Base-by-base conservation (phyloP, 352 stramenopile genomes). In the Phytopythium aichiense region DNA sequence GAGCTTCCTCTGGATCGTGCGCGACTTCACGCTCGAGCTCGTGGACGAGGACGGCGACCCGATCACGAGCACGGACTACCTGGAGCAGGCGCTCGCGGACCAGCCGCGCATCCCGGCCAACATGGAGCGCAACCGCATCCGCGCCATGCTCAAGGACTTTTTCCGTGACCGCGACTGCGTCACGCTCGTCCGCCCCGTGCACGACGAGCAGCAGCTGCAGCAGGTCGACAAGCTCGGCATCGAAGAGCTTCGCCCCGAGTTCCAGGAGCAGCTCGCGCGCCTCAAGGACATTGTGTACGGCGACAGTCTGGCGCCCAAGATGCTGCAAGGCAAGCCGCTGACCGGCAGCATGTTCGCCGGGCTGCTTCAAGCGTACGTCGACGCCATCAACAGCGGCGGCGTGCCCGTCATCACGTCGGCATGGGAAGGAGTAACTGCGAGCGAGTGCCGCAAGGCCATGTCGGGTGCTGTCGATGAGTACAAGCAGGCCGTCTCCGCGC, bases 1-100 rank as follows among this genome's bases (percentile, higher is more conserved):
- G 55, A 91, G 80, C 12, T 96, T 96, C 64, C 66, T 93, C 30
- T 96, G 88, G 88, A 75, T 96, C 49, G 83, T 96, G 30, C 81
- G 88, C 56, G 88, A 96, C 58, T 96, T 96, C 58, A 89, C 88
- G 30, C 71, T 96, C 15, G 80, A 95, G 55, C 72, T 96, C 12
- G 80, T 94, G 38, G 84, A 94, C 57, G 85, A 93, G 73, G 84
- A 95, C 61, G 86, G 87, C 62, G 74, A 91, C 51, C 69, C 76
- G 16, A 94, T 95, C 70, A 85, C 76, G 2, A 82, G 74, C 58
- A 81, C 69, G 50, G 85, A 95, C 56, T 96, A 96, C 69, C 68
- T 96, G 2, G 87, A 96, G 66, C 70, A 75, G 43, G 79, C 84
- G 23, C 73, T 96, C 13, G 75, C 75, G 1, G 78, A 91, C 50